Evolutionary conservation across 2,329 filamentous ascomycete species (phyloP), one percentile per base, ranked within the genome.

Genomic region (Apiospora hydei): DNA sequence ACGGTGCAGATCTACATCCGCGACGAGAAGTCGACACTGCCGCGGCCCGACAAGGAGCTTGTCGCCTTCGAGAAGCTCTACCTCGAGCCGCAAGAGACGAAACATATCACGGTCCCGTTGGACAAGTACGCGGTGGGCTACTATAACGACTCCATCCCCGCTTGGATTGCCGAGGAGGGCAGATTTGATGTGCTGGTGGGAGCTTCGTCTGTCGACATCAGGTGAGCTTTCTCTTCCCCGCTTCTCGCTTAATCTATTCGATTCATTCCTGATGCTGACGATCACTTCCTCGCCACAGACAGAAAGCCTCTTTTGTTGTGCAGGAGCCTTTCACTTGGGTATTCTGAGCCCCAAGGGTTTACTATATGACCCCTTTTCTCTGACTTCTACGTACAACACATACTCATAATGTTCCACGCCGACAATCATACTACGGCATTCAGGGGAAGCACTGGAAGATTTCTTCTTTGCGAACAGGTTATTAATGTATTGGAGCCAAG

Each of bases 11-110:
- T 90, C 2, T 94, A 94, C 75, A 84, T 94, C 67, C 85, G 85
- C n/a, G 90, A 92, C 71, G 84, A 88, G 69, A 89, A 88, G 78
- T 90, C 90, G 1, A 83, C 87, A 13, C 83, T 94, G n/a, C 88
- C 88, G 0, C 84, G 92, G 30, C 92, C 92, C 0, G 88, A 90
- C 75, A 93, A 94, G 81, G 92, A 94, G 81, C 84, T 94, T 0
- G 90, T 90, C 46, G 91, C 90, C 0, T 94, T 94, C 77, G 87
- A 88, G 72, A 93, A 93, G 81, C 86, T 92, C 0, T 85, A 82
- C 69, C 80, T 94, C 3, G 84, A 88, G 64, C 83, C 86, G 1
- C 90, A 89, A 4, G 86, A 88, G 82, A 88, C 86, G 0, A 85
- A 82, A 74, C 85, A 88, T 72, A 78, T 88, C 46, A 80, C 82